These are phyloP conservation scores for Friedmanniomyces simplex DNA, from an alignment of 495 filamentous ascomycete species.

Conservation along the genomic window DNA sequence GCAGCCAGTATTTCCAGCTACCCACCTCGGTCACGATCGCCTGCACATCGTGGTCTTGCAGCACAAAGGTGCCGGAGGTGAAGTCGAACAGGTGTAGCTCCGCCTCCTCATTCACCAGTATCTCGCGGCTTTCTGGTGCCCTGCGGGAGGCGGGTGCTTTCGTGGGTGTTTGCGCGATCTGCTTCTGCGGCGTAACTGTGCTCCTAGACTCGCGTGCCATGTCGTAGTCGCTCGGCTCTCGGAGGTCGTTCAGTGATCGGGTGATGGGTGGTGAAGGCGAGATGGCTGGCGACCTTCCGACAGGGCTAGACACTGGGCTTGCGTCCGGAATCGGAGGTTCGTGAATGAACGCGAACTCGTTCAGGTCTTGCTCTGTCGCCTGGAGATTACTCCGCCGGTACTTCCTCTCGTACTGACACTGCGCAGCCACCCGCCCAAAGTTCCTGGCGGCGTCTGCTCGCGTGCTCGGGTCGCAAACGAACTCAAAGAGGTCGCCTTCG, in stretches of 20 bases:
- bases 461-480: slow-evolving; percentile 74
- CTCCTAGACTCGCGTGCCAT: slow-evolving; percentile 18
- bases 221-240: slow-evolving; percentile 15
- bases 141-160: slow-evolving; percentile 48
- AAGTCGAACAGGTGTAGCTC: slow-evolving; percentile 95
- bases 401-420: slow-evolving; percentile 97
- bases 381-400: slow-evolving; percentile 66
- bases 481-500: slow-evolving; percentile 87
- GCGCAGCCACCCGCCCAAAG: slow-evolving; percentile 73
- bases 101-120: slow-evolving; percentile 63
- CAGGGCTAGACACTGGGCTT: slow-evolving; percentile 63
- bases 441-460: slow-evolving; percentile 58
- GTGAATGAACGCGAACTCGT: slow-evolving; percentile 69
- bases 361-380: slow-evolving; percentile 70
- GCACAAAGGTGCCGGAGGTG: slow-evolving; percentile 65
- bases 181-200: slow-evolving; percentile 14
- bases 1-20: slow-evolving; percentile 91
- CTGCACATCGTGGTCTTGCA: slow-evolving; percentile 62
- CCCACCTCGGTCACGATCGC: slow-evolving; percentile 80
- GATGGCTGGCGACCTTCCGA: slow-evolving; percentile 28
- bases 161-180: slow-evolving; percentile 20
- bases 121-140: slow-evolving; percentile 59
- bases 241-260: slow-evolving; percentile 16
- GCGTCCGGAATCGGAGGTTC: slow-evolving; percentile 73
- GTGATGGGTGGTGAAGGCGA: slow-evolving; percentile 21